These are phyloP conservation scores for Asterella californica DNA, from an alignment of 225 moss, liverwort and hornwort genomes.

Conservation along the genomic window DNA sequence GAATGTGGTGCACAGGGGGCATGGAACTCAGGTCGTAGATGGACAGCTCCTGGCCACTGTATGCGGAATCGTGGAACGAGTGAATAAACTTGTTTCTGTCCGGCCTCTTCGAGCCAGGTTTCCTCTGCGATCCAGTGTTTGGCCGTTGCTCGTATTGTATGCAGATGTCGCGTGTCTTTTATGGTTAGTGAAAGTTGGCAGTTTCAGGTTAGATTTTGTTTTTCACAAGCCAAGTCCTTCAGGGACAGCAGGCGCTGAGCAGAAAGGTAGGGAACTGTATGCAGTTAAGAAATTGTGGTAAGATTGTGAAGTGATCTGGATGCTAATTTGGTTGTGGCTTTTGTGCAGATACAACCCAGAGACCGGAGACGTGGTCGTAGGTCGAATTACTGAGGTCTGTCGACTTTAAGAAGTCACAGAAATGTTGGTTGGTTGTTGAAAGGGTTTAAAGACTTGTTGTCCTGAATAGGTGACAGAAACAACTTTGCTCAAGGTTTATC, in stretches of 20 bases:
- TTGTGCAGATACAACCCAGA: constrained; percentile 76
- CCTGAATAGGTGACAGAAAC: not conserved
- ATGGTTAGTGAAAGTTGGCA: not conserved
- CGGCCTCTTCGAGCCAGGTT: constrained; percentile 94
- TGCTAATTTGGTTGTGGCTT: not conserved
- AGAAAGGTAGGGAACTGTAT: not conserved
- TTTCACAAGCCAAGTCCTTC: not conserved
- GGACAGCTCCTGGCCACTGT: constrained; percentile 87
- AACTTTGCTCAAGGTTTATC: not conserved
- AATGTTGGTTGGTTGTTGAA: not conserved
- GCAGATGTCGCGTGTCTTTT: not conserved
- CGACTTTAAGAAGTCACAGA: not conserved
- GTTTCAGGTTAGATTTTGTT: not conserved
- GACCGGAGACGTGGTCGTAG: constrained; percentile 97
- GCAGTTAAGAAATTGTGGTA: not conserved
- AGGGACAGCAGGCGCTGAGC: not conserved
- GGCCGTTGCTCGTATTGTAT: not conserved
- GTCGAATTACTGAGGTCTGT: constrained; percentile 92
- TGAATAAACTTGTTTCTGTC: constrained; percentile 93
- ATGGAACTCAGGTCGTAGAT: constrained; percentile 85
- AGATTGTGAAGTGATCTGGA: not conserved
- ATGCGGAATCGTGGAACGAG: constrained; percentile 91
- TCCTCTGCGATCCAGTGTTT: not conserved
- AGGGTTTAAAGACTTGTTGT: not conserved
- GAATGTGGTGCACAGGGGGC: constrained; percentile 53